phyloP scores from a whole-genome alignment of 2,329 filamentous ascomycete species.

The Rosellinia necatrix region DNA sequence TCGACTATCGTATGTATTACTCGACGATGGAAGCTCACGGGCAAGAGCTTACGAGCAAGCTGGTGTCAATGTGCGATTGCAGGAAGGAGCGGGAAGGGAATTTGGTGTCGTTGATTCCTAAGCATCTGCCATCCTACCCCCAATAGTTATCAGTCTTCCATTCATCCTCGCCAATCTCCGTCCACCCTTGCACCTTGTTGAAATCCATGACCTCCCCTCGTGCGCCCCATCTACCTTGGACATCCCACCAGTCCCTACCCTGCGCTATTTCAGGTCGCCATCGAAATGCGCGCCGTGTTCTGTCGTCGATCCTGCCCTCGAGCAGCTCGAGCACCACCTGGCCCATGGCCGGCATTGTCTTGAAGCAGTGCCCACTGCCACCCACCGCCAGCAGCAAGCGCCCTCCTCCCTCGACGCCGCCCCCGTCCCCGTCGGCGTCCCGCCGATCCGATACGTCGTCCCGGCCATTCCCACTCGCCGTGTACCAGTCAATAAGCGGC shows the following conservation, averaged over 20 bases:
- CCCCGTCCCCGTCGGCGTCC: conserved; percentile 18
- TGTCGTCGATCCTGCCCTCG: conserved; percentile 49
- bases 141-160: neutral
- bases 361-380: conserved; percentile 58
- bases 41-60: too few relatives aligned
- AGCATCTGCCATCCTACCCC: neutral
- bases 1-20: too few relatives aligned
- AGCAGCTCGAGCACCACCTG: conserved; percentile 54
- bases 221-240: conserved; percentile 54
- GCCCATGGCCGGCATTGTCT: conserved; percentile 57
- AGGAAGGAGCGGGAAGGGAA: too few relatives aligned
- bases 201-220: conserved; percentile 55
- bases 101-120: too few relatives aligned
- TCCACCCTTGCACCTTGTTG: conserved; percentile 49
- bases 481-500: conserved; percentile 57
- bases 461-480: conserved; percentile 26
- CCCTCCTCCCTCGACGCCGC: conserved; percentile 36
- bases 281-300: conserved; percentile 48
- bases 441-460: conserved; percentile 35
- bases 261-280: conserved; percentile 57
- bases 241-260: conserved; percentile 46
- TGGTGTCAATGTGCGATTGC: too few relatives aligned
- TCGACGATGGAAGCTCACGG: too few relatives aligned
- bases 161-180: conserved; percentile 28
- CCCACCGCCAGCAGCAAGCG: conserved; percentile 51